Conservation (phyloP, 164 flowering plant species). For the Santalum album region DNA sequence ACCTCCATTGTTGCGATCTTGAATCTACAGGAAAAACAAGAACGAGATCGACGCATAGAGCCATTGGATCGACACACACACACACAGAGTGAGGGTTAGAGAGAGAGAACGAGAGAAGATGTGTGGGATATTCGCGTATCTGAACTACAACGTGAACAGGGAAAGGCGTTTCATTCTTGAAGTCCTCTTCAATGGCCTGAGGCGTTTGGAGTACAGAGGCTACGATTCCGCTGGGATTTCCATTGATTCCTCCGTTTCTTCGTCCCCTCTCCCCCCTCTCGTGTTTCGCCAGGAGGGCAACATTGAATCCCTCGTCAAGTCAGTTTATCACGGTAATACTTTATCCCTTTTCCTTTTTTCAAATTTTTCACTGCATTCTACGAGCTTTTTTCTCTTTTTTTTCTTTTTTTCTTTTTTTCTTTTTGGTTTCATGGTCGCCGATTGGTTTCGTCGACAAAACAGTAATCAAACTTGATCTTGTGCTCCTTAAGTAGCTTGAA, state of each 20-base stretch:
- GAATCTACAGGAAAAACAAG: no score
- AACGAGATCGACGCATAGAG: no score
- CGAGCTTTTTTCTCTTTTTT: background rate
- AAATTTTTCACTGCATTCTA: background rate
- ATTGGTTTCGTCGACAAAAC: no score
- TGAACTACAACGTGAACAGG: conserved; percentile 66
- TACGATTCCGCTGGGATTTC: conserved; percentile 95
- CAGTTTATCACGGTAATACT: conserved; percentile 61
- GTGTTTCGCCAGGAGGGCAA: conserved; percentile 92
- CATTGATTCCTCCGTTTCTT: conserved; percentile 40
- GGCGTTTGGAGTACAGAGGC: conserved; percentile 92
- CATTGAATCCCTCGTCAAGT: conserved; percentile 84
- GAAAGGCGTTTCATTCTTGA: conserved; percentile 76
- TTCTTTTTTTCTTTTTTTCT: background rate
- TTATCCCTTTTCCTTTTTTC: background rate
- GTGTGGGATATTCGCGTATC: conserved; percentile 96
- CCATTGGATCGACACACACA: background rate
- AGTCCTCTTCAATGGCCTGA: conserved; percentile 79
- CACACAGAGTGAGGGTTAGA: no score
- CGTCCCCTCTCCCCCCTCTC: conserved; percentile 30
- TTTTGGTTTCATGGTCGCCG: no score
- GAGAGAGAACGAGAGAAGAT: conserved; percentile 22
- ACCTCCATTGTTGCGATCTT: no score
- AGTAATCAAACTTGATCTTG: no score
- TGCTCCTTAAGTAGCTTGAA: no score